A percentile compares a stretch with the other conserved stretches of the same genome.
phyloP scores from a whole-genome alignment of 306 rosid genomes.

The cucumber (Cucumis sativus) region DNA sequence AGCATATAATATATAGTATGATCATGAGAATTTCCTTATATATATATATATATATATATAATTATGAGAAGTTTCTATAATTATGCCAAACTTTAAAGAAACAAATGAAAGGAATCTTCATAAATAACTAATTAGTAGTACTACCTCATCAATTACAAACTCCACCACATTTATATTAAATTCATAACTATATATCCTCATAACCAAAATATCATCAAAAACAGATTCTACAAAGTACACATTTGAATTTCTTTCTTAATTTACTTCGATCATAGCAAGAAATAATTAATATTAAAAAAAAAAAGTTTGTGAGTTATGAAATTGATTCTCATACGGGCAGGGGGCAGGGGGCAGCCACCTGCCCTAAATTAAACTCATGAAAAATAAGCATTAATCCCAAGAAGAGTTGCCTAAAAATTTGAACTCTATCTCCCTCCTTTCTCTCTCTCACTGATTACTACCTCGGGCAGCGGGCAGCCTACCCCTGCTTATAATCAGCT shows the following conservation, averaged over 20 bases:
- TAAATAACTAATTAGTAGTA: neutral
- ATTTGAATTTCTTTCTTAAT: neutral
- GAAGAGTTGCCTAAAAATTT: slow-evolving; percentile 6
- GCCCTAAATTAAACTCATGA: neutral
- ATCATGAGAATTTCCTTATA: neutral
- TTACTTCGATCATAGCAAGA: neutral
- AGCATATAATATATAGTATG: neutral
- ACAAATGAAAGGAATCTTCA: neutral
- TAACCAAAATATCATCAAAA: neutral
- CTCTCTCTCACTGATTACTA: slow-evolving; percentile 1
- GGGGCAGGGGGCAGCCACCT: neutral
- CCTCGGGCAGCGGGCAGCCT: slow-evolving; percentile 13
- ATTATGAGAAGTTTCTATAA: neutral
- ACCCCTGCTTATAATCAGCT: neutral
- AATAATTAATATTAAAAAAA: neutral
- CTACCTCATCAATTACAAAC: neutral
- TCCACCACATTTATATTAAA: neutral
- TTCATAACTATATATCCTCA: neutral
- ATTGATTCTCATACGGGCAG: neutral
- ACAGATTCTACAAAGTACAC: neutral
- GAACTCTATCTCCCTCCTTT: slow-evolving; percentile 10
- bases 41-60: too few species aligned
- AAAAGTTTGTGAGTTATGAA: neutral
- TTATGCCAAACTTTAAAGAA: neutral
- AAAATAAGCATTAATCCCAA: slow-evolving; percentile 7